Evolutionary conservation across 1,284 basidiomycete genomes (phyloP).

Genomic region (Irpex sp.): DNA sequence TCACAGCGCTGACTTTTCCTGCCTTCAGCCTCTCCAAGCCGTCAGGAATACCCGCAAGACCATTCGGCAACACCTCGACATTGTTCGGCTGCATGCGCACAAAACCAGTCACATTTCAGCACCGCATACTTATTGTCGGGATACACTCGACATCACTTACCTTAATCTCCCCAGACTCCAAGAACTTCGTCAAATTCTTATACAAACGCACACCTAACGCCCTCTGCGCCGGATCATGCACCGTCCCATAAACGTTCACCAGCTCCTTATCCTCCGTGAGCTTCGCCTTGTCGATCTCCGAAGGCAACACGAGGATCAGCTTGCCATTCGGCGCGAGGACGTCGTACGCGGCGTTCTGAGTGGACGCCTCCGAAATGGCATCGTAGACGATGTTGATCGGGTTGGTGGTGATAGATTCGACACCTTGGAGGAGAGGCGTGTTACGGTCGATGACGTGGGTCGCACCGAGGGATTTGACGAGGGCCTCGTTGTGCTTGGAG

Average conservation of each 20-base stretch:
- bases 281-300: conserved; percentile 10
- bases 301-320: conserved; percentile 15
- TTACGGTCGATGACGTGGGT: conserved; percentile 22
- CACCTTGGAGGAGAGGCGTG: neutral
- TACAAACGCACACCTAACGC: conserved; percentile 14
- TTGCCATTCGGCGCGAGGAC: conserved; percentile 17
- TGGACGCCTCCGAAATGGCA: conserved; percentile 20
- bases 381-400: conserved; percentile 25
- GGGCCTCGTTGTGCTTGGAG: conserved; percentile 24
- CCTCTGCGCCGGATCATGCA: conserved; percentile 31
- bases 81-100: neutral
- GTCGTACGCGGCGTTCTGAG: conserved; percentile 19
- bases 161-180: conserved; percentile 15
- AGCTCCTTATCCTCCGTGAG: conserved; percentile 11
- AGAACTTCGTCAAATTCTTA: conserved; percentile 11
- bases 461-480: conserved; percentile 26
- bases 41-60: conserved; percentile 37
- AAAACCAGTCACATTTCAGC: neutral
- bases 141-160: conserved; percentile 6
- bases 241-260: conserved; percentile 11
- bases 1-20: conserved; percentile 39
- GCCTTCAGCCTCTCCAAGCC: conserved; percentile 37
- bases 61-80: conserved; percentile 38
- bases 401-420: conserved; percentile 16
- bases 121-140: neutral